phyloP scores from a whole-genome alignment of 2,329 filamentous ascomycete species.

The Fusarium proliferatum region DNA sequence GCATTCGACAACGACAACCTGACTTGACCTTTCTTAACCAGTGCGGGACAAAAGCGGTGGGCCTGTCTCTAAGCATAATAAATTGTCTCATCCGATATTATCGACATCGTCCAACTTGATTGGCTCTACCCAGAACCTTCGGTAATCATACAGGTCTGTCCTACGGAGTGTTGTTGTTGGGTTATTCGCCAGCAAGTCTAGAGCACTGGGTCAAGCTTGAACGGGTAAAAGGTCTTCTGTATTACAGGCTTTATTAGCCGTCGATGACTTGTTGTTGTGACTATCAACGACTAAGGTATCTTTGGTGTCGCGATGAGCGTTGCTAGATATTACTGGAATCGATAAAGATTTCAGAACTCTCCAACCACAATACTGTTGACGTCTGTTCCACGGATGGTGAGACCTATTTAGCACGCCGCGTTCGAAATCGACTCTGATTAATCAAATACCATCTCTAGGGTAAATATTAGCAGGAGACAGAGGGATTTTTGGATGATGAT shows the following conservation, averaged over 20 bases:
- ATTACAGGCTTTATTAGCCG: conserved; percentile 11
- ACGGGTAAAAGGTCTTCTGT: conserved; percentile 31
- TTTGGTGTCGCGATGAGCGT: neutral
- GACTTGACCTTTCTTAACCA: conserved; percentile 17
- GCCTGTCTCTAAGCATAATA: conserved; percentile 14
- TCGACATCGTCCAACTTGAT: conserved; percentile 16
- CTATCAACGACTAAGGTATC: neutral
- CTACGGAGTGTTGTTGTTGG: conserved; percentile 10
- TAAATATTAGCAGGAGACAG: neutral
- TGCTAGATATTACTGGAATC: neutral
- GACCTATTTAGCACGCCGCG: neutral
- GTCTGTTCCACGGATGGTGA: neutral
- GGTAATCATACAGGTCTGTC: conserved; percentile 15
- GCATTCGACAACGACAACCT: conserved; percentile 21
- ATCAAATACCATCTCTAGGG: neutral
- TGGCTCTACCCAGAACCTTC: conserved; percentile 25
- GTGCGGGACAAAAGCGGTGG: conserved; percentile 21
- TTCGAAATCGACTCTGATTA: neutral
- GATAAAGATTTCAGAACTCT: neutral
- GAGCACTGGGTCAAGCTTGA: conserved; percentile 13
- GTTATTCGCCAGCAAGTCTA: conserved; percentile 10
- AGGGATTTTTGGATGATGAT: neutral
- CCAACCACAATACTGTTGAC: neutral
- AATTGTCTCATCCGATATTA: conserved; percentile 15
- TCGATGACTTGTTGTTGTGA: neutral